Percentiles rank a stretch among this genome's conserved stretches.
phyloP scores from a whole-genome alignment of 1,284 basidiomycete species.

The Chiua sp. region DNA sequence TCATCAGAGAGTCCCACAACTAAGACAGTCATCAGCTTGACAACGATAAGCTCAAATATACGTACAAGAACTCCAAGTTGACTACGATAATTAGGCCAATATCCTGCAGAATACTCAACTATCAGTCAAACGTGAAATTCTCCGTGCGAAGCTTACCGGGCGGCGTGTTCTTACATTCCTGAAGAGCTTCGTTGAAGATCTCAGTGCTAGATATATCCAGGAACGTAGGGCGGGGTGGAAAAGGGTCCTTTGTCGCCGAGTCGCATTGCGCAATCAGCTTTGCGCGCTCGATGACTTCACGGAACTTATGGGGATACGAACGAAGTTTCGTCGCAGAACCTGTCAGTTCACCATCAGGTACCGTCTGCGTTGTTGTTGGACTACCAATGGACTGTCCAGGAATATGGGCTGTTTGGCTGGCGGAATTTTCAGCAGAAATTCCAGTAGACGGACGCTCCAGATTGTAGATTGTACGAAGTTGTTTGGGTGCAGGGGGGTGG shows the following conservation, averaged over 20 bases:
- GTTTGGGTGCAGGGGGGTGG: background rate
- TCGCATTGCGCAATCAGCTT: background rate
- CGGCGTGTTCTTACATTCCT: background rate
- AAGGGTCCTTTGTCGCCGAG: background rate
- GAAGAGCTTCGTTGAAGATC: background rate
- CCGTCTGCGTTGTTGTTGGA: background rate
- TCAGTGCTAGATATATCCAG: background rate
- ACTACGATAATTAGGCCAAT: background rate
- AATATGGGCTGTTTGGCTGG: background rate
- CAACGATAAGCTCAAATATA: background rate
- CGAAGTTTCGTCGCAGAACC: background rate
- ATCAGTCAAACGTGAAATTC: background rate
- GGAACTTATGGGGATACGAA: background rate
- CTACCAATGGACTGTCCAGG: background rate
- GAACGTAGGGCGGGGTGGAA: background rate
- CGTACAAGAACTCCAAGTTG: background rate
- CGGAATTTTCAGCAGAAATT: too few species aligned
- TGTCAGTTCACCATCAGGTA: background rate
- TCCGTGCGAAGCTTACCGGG: background rate
- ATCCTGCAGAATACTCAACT: background rate
- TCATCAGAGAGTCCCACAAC: background rate
- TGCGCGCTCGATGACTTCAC: background rate
- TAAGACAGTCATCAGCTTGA: background rate
- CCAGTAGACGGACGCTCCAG: background rate
- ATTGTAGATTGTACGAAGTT: background rate